Evolutionary conservation across 441 rosid species (phyloP).

Genomic region (Populus hybrid): DNA sequence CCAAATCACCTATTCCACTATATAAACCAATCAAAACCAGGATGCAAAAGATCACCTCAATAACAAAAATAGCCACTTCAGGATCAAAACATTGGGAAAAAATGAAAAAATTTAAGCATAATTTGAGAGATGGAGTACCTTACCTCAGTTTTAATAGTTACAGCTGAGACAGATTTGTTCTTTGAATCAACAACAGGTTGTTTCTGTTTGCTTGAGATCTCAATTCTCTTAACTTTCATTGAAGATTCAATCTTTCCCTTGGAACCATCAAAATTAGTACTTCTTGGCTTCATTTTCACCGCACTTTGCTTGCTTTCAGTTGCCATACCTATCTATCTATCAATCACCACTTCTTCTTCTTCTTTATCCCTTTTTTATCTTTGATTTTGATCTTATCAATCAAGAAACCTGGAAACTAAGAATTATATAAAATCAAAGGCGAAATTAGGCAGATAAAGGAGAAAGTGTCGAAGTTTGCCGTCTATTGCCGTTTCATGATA

Average conservation of each 20-base stretch:
- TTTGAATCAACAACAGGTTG: conserved; percentile 32
- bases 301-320: conserved; percentile 43
- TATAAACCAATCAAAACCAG: not conserved
- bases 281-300: conserved; percentile 36
- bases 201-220: conserved; percentile 35
- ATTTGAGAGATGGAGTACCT: conserved; percentile 12
- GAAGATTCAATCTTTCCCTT: conserved; percentile 40
- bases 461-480: not conserved
- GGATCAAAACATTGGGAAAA: not conserved
- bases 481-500: conserved; percentile 23
- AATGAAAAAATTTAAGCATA: not conserved
- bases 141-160: conserved; percentile 59
- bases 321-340: conserved; percentile 32
- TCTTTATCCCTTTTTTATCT: not conserved
- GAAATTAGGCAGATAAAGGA: conserved; percentile 10
- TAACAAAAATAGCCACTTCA: not conserved
- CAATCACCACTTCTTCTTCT: conserved; percentile 1
- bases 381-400: conserved; percentile 17
- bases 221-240: conserved; percentile 47
- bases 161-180: conserved; percentile 43
- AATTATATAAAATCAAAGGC: not conserved
- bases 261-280: conserved; percentile 41
- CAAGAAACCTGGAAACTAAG: not conserved
- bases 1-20: conserved; percentile 1
- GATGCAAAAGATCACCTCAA: conserved; percentile 14